A percentile compares a stretch with the other conserved stretches of the same genome.
phyloP scores from a whole-genome alignment of 768 basidiomycete genomes.

The Psilocybe sp. region DNA sequence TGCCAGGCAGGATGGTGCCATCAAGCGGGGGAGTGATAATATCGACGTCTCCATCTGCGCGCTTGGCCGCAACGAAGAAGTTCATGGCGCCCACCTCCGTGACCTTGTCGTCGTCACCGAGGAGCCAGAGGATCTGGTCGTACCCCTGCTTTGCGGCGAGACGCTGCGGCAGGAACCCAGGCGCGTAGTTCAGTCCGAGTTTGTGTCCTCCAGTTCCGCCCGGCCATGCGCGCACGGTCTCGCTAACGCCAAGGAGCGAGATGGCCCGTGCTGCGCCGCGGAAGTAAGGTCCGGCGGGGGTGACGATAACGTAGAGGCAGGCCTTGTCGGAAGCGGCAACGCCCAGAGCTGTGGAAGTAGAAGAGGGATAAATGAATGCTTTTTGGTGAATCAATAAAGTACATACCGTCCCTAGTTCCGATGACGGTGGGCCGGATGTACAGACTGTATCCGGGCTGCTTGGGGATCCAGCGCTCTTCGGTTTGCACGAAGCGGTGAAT shows the following conservation, averaged over 20 bases:
- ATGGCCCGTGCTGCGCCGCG: conserved; percentile 57
- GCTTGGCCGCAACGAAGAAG: conserved; percentile 63
- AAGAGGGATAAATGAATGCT: conserved; percentile 32
- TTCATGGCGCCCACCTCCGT: conserved; percentile 81
- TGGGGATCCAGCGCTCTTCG: conserved; percentile 87
- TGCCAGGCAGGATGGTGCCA: conserved; percentile 87
- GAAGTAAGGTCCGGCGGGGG: conserved; percentile 78
- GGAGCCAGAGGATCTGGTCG: conserved; percentile 76
- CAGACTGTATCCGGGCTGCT: conserved; percentile 67
- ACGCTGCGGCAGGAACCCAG: conserved; percentile 62
- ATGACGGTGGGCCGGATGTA: conserved; percentile 85
- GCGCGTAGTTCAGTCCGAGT: conserved; percentile 65
- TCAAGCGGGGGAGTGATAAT: conserved; percentile 82
- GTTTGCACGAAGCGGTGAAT: conserved; percentile 71
- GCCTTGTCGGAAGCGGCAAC: conserved; percentile 73
- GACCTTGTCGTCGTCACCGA: conserved; percentile 49
- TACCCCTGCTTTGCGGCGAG: conserved; percentile 67
- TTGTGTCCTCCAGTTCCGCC: conserved; percentile 80
- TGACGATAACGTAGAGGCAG: conserved; percentile 70
- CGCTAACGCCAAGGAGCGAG: conserved; percentile 37
- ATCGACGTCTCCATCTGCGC: conserved; percentile 65
- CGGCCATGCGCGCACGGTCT: conserved; percentile 46
- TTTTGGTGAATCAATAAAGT: conserved; percentile 38
- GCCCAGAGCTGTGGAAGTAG: conserved; percentile 37
- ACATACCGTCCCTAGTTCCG: conserved; percentile 42